phyloP scores from a whole-genome alignment of 1,139 yeast genomes.

The Blastobotrys proliferans region DNA sequence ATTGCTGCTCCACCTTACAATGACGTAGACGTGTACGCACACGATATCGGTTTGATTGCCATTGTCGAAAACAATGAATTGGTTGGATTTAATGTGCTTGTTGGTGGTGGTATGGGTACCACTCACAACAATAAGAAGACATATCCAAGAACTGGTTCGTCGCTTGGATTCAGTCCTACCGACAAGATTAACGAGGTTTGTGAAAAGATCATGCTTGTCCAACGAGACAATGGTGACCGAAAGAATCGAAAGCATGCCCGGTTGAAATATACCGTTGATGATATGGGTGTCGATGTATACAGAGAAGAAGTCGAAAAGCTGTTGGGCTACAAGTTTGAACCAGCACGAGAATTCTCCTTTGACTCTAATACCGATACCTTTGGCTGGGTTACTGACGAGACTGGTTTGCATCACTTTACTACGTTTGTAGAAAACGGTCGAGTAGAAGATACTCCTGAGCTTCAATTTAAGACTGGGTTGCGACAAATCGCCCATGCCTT shows the following conservation, averaged over 20 bases:
- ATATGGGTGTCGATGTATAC: constrained; percentile 80
- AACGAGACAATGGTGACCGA: constrained; percentile 95
- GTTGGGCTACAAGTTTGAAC: constrained; percentile 71
- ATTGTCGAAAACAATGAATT: constrained; percentile 62
- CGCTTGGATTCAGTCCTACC: constrained; percentile 68
- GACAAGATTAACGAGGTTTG: constrained; percentile 74
- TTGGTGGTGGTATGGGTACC: constrained; percentile 99
- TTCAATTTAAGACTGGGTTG: constrained; percentile 87
- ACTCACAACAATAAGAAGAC: constrained; percentile 97
- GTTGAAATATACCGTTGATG: constrained; percentile 94
- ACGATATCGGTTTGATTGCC: constrained; percentile 89
- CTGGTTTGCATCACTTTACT: constrained; percentile 83
- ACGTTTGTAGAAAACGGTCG: constrained; percentile 96
- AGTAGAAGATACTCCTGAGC: constrained; percentile 85
- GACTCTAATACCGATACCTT: constrained; percentile 86
- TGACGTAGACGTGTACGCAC: constrained; percentile 95
- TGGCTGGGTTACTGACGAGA: constrained; percentile 93
- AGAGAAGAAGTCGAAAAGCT: constrained; percentile 76
- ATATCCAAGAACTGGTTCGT: constrained; percentile 89
- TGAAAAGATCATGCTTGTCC: constrained; percentile 90
- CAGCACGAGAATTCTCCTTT: constrained; percentile 67
- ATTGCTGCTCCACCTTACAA: constrained; percentile 95
- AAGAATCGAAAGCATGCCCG: constrained; percentile 96
- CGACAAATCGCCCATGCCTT: constrained; percentile 70
- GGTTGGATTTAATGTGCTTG: constrained; percentile 79